A percentile compares a stretch with the other conserved stretches of the same genome.
phyloP scores from a whole-genome alignment of 441 rosid genomes.

The Pelargonium fulgidum region DNA sequence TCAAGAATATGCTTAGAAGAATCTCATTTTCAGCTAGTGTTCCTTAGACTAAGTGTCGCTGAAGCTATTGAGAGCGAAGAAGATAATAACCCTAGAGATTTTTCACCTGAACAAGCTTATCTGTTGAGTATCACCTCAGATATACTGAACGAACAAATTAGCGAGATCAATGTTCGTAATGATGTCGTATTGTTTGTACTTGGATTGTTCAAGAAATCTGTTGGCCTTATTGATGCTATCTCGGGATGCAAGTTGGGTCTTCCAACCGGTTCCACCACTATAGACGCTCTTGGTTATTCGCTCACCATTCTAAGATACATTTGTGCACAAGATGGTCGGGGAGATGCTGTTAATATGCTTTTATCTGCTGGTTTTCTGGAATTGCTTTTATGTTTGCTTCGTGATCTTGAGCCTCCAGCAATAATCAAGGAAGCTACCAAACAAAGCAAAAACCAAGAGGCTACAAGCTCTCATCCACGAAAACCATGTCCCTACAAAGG shows the following conservation, averaged over 20 bases:
- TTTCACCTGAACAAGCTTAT: slow-evolving; percentile 53
- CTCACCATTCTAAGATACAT: slow-evolving; percentile 49
- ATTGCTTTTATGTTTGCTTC: slow-evolving; percentile 42
- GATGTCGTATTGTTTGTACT: slow-evolving; percentile 34
- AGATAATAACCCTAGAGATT: slow-evolving; percentile 19
- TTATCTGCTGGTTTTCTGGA: slow-evolving; percentile 45
- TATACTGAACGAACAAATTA: slow-evolving; percentile 45
- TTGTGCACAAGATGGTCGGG: slow-evolving; percentile 40
- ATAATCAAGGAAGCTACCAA: slow-evolving; percentile 45
- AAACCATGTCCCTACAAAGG: slow-evolving; percentile 66
- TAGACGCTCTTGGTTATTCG: slow-evolving; percentile 60
- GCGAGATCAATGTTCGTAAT: slow-evolving; percentile 34
- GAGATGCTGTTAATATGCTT: slow-evolving; percentile 33
- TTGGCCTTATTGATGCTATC: slow-evolving; percentile 28
- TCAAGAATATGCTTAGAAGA: slow-evolving; percentile 61
- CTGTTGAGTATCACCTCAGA: slow-evolving; percentile 52
- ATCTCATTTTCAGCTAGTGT: slow-evolving; percentile 36
- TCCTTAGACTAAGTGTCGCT: slow-evolving; percentile 27
- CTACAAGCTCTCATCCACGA: slow-evolving; percentile 10
- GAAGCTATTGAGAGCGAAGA: slow-evolving; percentile 19
- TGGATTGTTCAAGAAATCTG: slow-evolving; percentile 41
- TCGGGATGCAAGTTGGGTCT: slow-evolving; percentile 40
- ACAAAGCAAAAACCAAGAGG: slow-evolving; percentile 27
- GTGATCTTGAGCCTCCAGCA: slow-evolving; percentile 56
- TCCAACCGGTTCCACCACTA: slow-evolving; percentile 43